Base-by-base conservation (phyloP, 164 flowering plant species). In the Taxillus chinensis region DNA sequence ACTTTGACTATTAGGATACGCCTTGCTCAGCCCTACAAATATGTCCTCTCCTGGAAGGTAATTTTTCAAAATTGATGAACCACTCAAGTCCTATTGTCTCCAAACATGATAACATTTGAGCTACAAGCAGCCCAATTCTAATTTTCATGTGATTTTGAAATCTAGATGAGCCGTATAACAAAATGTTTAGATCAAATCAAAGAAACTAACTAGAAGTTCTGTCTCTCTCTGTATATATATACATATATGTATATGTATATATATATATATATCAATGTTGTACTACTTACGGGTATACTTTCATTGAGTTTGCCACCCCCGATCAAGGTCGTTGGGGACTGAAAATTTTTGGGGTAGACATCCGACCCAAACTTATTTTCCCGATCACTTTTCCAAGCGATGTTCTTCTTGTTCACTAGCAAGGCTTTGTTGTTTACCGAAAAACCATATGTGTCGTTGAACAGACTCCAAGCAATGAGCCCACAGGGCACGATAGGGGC, bases 301-400 rank as follows among this genome's bases (percentile, higher is more conserved):
- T 75, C 69, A 74, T 87, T 77, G 3, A 92, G 93, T 70, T 77
- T 78, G 63, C 72, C 96, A 64, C 96, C 96, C 13, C 98, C 96
- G 67, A 87, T 85, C 62, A 82, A 66, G 43, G 75, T 67, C 57
- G 75, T 73, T 92, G 98, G 72, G 27, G 27, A 27, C 27, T 27
- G 27, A 27, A 92, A 92, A 54, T 92, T 92, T 70, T 82, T 81
- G 7, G 96, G 96, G 66, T 75, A 92, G 45, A 92, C 87, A 68
- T 85, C 75, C 4, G 78, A 67, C 17, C 96, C 90, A 66, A 90
- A 93, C 66, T 90, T 93, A 59, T 75, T 56, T 8, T 73, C 56
- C 64, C 68, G 69, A 70, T 92, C 98, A 80, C 98, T 92, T 60
- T 82, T 64, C 98, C 98, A 92, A 38, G 96, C 87, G 59, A 92